Evolutionary conservation across 768 basidiomycete species (phyloP).

Genomic region (Ramaria rubella): DNA sequence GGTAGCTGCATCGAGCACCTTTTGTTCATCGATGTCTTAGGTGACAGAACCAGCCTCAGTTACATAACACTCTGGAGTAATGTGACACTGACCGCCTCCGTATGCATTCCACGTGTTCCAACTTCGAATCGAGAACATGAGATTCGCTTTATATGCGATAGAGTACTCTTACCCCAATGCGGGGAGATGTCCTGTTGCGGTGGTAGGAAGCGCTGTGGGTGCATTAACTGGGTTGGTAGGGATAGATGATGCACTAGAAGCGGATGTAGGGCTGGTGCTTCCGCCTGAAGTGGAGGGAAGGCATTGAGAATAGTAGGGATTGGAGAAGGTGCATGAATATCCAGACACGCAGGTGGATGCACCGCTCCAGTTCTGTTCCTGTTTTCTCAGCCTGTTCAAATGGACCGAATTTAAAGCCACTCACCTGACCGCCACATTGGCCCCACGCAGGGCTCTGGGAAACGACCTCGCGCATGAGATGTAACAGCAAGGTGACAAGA

Average conservation of each 20-base stretch:
- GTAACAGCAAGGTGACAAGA: no score
- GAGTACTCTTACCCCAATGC: neutral
- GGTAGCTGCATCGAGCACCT: constrained; percentile 41
- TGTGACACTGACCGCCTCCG: neutral
- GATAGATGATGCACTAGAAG: neutral
- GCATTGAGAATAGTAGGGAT: no score
- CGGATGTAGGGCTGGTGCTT: no score
- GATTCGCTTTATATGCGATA: neutral
- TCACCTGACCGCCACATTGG: no score
- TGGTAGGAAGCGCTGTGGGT: neutral
- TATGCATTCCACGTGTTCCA: neutral
- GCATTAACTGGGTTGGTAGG: neutral
- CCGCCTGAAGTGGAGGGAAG: no score
- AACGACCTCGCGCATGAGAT: no score
- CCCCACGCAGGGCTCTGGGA: no score
- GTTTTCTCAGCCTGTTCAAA: no score
- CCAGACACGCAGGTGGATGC: no score
- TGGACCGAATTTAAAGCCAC: no score
- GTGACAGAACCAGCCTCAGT: neutral
- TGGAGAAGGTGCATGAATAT: no score
- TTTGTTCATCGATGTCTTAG: constrained; percentile 39
- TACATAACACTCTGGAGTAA: neutral
- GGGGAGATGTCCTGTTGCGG: neutral
- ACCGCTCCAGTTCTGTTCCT: no score
- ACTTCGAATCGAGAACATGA: neutral